phyloP scores from a whole-genome alignment of 805 yeast genomes.

The Brettanomyces nanus region DNA sequence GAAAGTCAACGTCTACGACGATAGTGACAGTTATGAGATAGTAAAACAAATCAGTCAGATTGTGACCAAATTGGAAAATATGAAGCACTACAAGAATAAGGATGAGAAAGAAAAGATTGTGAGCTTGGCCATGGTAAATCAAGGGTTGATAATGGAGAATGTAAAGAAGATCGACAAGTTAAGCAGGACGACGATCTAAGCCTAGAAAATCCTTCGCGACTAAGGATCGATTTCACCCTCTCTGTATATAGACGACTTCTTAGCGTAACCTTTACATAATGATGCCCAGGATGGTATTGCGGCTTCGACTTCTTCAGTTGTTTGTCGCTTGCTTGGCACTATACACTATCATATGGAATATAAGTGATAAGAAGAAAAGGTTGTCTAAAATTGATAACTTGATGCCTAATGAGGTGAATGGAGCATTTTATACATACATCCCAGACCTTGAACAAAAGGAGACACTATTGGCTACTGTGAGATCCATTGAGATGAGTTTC shows the following conservation, averaged over 20 bases:
- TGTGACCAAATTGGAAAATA: slow-evolving; percentile 6
- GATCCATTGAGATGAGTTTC: slow-evolving; percentile 76
- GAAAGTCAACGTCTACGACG: slow-evolving; percentile 1
- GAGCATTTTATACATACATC: slow-evolving; percentile 19
- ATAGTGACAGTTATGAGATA: slow-evolving; percentile 3
- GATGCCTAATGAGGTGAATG: too few relatives aligned
- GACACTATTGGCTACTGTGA: slow-evolving; percentile 15
- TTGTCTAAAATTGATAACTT: too few relatives aligned
- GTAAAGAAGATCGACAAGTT: slow-evolving; percentile 1
- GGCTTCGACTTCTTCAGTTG: too few relatives aligned
- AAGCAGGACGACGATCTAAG: too few relatives aligned
- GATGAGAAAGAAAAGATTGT: not conserved
- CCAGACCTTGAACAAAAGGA: slow-evolving; percentile 10
- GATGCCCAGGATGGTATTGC: too few relatives aligned
- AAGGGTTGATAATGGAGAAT: slow-evolving; percentile 1
- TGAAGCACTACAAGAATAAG: slow-evolving; percentile 1
- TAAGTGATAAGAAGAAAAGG: too few relatives aligned
- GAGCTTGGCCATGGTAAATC: not conserved
- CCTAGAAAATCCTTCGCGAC: too few relatives aligned
- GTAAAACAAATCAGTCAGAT: slow-evolving; percentile 10
- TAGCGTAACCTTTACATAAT: too few relatives aligned
- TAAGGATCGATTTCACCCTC: too few relatives aligned
- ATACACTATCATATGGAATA: too few relatives aligned
- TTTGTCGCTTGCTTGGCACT: too few relatives aligned
- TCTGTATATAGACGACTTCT: too few relatives aligned